Base-by-base conservation (phyloP, 371 early-diverging fungal species). In the Polyrhizophydium stewartii region DNA sequence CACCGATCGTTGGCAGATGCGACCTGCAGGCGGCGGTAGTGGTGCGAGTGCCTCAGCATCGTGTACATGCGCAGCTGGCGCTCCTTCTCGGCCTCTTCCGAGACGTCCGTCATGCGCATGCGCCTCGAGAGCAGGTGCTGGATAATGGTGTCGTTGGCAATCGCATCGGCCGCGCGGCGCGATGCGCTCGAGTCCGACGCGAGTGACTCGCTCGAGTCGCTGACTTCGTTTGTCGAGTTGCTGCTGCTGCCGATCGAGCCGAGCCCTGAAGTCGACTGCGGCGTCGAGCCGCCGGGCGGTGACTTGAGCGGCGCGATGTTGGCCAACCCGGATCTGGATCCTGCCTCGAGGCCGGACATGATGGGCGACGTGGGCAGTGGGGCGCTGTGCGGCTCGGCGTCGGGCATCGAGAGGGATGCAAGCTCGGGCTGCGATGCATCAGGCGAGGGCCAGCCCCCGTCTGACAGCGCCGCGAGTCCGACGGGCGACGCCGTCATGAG, bases 1-100 rank as follows among this genome's bases (percentile, higher is more conserved):
- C 59, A 64, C 24, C 30, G 16, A 7, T 13, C 27, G 35, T 64
- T 65, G 19, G 60, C 67, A 6, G 40, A 31, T 13, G 33, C 35
- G 24, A 70, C 71, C 52, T 70, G 71, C 45, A 67, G 32, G n/a
- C 49, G 37, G 35, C 59, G 63, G 58, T 70, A 70, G 28, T 67
- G 66, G 19, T 53, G 43, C 3, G 64, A 64, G 45, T 67, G 61
- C 27, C 67, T 28, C 22, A 70, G 64, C 71, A 70, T 70, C n/a
- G 52, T 67, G 31, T 64, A 66, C 71, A 70, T 70, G 32, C 71
- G 53, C n/a, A 57, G 37, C 58, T 67, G 66, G n/a, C 71, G 63
- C 65, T 70, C 71, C 35, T 43, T 32, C 49, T 70, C 71, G 32
- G 30, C 41, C 22, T 27, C 55, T 21, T 28, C 58, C 19, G 52